A percentile compares a stretch with the other conserved stretches of the same genome.
phyloP scores from a whole-genome alignment of 495 filamentous ascomycete genomes.

The Neurospora sp. region DNA sequence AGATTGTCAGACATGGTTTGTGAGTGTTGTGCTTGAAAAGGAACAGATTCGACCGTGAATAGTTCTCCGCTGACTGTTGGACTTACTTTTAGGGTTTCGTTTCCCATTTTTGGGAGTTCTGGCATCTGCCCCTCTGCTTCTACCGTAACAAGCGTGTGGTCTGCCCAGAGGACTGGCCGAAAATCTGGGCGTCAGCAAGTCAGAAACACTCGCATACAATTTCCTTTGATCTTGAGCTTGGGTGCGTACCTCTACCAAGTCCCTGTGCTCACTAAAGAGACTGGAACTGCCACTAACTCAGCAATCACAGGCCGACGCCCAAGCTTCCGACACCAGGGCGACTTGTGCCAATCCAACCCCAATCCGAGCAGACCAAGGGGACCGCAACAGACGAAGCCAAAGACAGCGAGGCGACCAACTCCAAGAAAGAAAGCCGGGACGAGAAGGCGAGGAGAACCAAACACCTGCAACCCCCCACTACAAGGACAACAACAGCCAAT shows the following conservation, averaged over 20 bases:
- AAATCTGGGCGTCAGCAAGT: conserved; percentile 7
- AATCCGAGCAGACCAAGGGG: neutral
- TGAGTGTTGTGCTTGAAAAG: conserved; percentile 7
- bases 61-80: neutral
- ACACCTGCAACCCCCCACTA: neutral
- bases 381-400: neutral
- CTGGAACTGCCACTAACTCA: neutral
- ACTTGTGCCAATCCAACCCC: neutral
- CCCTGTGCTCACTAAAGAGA: neutral
- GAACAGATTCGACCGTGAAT: too few relatives aligned
- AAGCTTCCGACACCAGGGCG: neutral
- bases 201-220: neutral
- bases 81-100: conserved; percentile 13
- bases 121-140: conserved; percentile 17
- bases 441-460: neutral
- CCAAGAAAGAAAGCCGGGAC: neutral
- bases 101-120: conserved; percentile 27
- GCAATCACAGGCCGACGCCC: neutral
- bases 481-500: neutral
- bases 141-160: conserved; percentile 12
- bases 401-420: neutral
- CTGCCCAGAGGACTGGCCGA: conserved; percentile 18
- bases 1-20: conserved; percentile 29
- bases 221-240: neutral
- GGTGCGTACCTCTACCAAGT: neutral